These are phyloP conservation scores for Huntiella savannae DNA, from an alignment of 2,329 filamentous ascomycete species.

Conservation along the genomic window DNA sequence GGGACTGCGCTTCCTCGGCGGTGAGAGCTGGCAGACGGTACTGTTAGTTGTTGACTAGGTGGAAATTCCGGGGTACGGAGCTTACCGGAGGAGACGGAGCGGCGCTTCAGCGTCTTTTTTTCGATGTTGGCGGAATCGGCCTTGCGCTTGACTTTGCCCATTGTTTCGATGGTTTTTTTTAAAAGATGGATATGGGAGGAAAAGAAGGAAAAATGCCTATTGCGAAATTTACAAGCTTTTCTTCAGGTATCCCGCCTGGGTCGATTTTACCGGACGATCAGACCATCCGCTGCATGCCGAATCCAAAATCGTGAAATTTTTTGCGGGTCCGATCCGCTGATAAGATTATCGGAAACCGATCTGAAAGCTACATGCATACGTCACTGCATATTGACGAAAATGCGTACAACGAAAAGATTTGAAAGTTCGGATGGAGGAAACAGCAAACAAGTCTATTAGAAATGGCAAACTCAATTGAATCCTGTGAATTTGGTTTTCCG, in stretches of 20 bases:
- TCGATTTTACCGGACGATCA: slow-evolving; percentile 9
- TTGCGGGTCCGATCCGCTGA: slow-evolving; percentile 9
- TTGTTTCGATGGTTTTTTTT: background rate
- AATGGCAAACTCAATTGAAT: too few relatives aligned
- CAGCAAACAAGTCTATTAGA: too few relatives aligned
- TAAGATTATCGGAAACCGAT: slow-evolving; percentile 10
- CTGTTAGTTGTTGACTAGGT: background rate
- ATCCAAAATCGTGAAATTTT: slow-evolving; percentile 7
- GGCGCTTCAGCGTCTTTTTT: slow-evolving; percentile 31
- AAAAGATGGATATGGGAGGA: background rate
- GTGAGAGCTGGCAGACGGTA: slow-evolving; percentile 7
- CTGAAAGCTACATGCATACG: background rate
- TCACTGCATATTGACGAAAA: background rate
- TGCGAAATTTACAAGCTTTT: background rate
- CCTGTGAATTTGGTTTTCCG: background rate
- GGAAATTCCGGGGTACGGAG: slow-evolving; percentile 3
- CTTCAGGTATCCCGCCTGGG: background rate
- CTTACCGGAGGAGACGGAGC: slow-evolving; percentile 28
- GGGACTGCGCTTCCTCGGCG: slow-evolving; percentile 24
- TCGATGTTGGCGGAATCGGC: slow-evolving; percentile 35
- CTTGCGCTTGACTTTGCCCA: slow-evolving; percentile 28
- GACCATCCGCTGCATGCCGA: slow-evolving; percentile 6
- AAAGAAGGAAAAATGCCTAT: background rate
- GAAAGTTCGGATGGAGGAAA: too few relatives aligned
- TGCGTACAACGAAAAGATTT: background rate